These are phyloP conservation scores for Penicillium paneum DNA, from an alignment of 2,329 filamentous ascomycete genomes.

Conservation along the genomic window DNA sequence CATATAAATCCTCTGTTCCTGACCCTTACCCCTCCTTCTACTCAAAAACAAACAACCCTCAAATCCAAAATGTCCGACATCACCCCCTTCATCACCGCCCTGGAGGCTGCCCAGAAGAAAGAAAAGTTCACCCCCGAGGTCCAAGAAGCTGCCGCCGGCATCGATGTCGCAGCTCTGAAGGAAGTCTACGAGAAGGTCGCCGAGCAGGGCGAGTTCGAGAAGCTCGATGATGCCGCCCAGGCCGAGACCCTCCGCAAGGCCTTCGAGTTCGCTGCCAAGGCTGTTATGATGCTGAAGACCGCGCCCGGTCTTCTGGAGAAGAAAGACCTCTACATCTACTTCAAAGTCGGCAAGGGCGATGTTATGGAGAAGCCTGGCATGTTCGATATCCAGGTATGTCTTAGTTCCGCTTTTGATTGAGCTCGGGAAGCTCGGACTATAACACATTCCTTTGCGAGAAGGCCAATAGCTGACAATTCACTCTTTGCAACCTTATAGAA, in stretches of 20 bases:
- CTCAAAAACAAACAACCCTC: neutral
- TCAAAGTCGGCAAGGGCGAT: slow-evolving; percentile 37
- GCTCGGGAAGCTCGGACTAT: neutral
- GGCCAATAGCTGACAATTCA: slow-evolving; percentile 15
- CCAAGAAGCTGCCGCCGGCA: slow-evolving; percentile 24
- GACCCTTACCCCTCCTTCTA: neutral
- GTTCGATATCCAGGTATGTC: slow-evolving; percentile 42
- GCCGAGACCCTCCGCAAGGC: slow-evolving; percentile 19
- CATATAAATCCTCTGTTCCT: neutral
- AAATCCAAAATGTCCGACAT: slow-evolving; percentile 29
- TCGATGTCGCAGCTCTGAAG: slow-evolving; percentile 28
- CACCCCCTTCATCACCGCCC: slow-evolving; percentile 26
- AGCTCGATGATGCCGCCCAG: slow-evolving; percentile 15
- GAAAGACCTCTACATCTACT: slow-evolving; percentile 38
- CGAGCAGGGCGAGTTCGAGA: slow-evolving; percentile 17
- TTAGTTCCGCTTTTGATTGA: neutral
- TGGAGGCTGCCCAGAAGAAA: slow-evolving; percentile 27
- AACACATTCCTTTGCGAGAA: neutral
- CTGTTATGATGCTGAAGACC: slow-evolving; percentile 29
- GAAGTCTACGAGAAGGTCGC: slow-evolving; percentile 15
- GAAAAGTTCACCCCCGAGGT: slow-evolving; percentile 30
- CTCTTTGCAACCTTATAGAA: slow-evolving; percentile 48
- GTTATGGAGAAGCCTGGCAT: slow-evolving; percentile 33
- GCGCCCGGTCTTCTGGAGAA: slow-evolving; percentile 26
- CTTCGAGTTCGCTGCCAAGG: slow-evolving; percentile 32